Conservation (phyloP, 805 yeast species). For the Diddensiella santjacobensis region DNA sequence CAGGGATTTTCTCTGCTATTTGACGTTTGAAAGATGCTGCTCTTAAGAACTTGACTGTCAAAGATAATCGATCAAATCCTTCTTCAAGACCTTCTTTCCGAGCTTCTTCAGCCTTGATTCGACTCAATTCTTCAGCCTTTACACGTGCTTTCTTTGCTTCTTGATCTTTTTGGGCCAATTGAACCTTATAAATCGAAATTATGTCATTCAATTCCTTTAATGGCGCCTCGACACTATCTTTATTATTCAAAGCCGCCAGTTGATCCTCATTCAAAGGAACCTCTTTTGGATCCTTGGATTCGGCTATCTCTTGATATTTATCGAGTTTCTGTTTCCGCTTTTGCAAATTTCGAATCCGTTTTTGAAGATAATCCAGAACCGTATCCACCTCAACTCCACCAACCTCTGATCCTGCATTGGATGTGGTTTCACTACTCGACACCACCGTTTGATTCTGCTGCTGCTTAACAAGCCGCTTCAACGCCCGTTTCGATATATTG, state of each 20-base stretch:
- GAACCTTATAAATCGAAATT: conserved; percentile 23
- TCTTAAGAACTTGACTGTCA: conserved; percentile 31
- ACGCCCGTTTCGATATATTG: conserved; percentile 16
- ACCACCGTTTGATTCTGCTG: not conserved
- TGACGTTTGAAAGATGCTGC: conserved; percentile 35
- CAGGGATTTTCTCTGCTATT: conserved; percentile 17
- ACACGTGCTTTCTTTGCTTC: conserved; percentile 15
- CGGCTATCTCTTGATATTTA: conserved; percentile 32
- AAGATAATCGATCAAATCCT: conserved; percentile 23
- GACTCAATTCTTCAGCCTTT: conserved; percentile 1
- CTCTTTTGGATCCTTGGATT: conserved; percentile 23
- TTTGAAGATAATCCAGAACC: conserved; percentile 23
- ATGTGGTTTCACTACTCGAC: not conserved
- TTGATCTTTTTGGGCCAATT: conserved; percentile 16
- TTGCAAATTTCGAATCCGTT: conserved; percentile 36
- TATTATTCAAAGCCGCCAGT: conserved; percentile 30
- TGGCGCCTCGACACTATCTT: conserved; percentile 35
- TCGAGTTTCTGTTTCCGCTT: conserved; percentile 36
- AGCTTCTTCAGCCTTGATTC: conserved; percentile 19
- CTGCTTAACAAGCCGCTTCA: conserved; percentile 14
- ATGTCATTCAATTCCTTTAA: conserved; percentile 34
- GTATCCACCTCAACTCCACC: conserved; percentile 2
- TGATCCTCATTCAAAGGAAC: conserved; percentile 34
- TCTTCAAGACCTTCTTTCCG: conserved; percentile 18
- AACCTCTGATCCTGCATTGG: conserved; percentile 3